phyloP scores from a whole-genome alignment of 495 filamentous ascomycete species.

The Talaromyces adpressus region DNA sequence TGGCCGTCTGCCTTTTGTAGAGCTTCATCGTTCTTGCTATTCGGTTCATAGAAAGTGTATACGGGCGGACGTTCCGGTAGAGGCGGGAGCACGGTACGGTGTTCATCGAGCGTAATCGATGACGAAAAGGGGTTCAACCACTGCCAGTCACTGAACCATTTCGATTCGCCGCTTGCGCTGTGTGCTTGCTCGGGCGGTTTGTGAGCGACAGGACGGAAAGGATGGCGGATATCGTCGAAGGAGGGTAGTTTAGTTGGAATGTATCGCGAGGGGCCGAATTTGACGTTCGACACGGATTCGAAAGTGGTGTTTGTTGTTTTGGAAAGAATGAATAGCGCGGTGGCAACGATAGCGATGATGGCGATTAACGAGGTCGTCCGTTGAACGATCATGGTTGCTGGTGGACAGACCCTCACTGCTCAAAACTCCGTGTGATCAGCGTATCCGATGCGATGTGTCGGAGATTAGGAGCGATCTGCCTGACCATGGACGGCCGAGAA shows the following conservation, averaged over 20 bases:
- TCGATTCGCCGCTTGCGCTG: conserved; percentile 67
- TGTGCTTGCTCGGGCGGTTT: conserved; percentile 71
- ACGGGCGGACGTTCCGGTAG: conserved; percentile 65
- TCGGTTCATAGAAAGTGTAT: conserved; percentile 86
- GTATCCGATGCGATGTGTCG: background rate
- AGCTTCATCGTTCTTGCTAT: conserved; percentile 50
- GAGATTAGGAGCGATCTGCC: background rate
- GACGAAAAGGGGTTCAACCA: conserved; percentile 90
- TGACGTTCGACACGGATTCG: conserved; percentile 21
- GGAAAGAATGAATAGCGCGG: conserved; percentile 37
- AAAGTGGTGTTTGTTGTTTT: conserved; percentile 27
- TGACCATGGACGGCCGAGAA: background rate
- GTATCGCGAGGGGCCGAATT: conserved; percentile 33
- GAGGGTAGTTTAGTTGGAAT: conserved; percentile 35
- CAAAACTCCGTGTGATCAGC: background rate
- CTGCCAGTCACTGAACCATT: conserved; percentile 82
- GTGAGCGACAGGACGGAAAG: conserved; percentile 67
- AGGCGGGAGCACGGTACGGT: conserved; percentile 79
- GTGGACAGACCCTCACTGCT: background rate
- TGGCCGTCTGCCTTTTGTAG: conserved; percentile 65
- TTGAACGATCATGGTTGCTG: conserved; percentile 31
- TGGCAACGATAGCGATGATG: conserved; percentile 34
- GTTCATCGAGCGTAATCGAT: conserved; percentile 76
- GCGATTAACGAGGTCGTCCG: conserved; percentile 35
- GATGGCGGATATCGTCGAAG: conserved; percentile 13